Percentiles rank a stretch among this genome's conserved stretches.
Evolutionary conservation across 2,329 filamentous ascomycete genomes (phyloP).

Genomic region (Sporothrix humicola): DNA sequence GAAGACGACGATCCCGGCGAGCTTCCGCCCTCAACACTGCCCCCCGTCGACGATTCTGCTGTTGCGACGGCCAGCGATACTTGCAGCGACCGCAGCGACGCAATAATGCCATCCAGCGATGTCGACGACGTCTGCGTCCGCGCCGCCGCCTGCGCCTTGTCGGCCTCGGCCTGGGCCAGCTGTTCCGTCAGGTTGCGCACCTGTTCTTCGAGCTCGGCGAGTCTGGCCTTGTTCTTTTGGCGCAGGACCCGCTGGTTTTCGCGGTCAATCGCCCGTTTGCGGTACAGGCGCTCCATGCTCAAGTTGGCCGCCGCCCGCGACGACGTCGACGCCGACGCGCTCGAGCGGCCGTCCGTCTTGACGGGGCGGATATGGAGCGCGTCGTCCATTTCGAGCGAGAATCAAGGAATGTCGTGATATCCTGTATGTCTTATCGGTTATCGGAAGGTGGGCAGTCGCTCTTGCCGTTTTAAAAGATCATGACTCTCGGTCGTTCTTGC

Average conservation of each 20-base stretch:
- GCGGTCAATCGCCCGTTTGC: conserved; percentile 36
- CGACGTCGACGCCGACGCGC: conserved; percentile 26
- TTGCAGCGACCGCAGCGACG: conserved; percentile 32
- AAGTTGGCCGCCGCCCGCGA: conserved; percentile 35
- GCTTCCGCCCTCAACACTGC: conserved; percentile 5
- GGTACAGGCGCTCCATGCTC: conserved; percentile 34
- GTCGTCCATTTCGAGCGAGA: conserved; percentile 23
- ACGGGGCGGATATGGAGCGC: conserved; percentile 31
- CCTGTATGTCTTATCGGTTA: not conserved
- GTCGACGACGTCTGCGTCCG: conserved; percentile 29
- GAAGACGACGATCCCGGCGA: conserved; percentile 25
- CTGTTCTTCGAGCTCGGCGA: conserved; percentile 34
- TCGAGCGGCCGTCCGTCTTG: conserved; percentile 33
- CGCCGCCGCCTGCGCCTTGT: conserved; percentile 28
- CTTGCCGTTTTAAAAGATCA: conserved; percentile 1
- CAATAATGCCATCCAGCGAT: conserved; percentile 29
- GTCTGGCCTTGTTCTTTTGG: conserved; percentile 36
- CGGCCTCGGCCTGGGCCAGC: conserved; percentile 31
- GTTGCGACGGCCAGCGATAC: conserved; percentile 27
- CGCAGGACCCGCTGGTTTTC: conserved; percentile 35
- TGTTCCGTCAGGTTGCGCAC: conserved; percentile 29
- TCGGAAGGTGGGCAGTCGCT: not conserved
- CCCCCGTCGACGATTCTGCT: not conserved
- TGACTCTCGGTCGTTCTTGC: conserved; percentile 9
- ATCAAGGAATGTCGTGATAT: too few species aligned